Conservation (phyloP, 2,329 filamentous ascomycete species). For the Alternaria brassicicola region DNA sequence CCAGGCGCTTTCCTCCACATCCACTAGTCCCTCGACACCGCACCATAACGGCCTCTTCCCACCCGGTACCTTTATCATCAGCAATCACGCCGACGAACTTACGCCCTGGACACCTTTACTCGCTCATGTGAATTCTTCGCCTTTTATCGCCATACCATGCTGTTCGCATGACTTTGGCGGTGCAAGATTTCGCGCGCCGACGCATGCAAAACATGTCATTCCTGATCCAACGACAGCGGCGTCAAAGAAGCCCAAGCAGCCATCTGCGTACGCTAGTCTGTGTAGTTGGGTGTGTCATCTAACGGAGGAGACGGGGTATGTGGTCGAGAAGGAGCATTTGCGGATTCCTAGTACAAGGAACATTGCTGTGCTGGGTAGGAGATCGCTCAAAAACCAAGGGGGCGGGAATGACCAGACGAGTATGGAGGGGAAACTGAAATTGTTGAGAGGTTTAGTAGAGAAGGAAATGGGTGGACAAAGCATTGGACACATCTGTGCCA, state of each 20-base stretch:
- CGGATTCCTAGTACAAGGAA: constrained; percentile 93
- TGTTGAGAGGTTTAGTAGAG: constrained; percentile 64
- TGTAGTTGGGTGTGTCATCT: constrained; percentile 78
- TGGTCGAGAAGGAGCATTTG: constrained; percentile 81
- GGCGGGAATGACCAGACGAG: constrained; percentile 47
- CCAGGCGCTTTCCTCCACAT: constrained; percentile 30
- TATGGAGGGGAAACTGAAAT: not conserved
- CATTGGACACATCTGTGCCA: constrained; percentile 51
- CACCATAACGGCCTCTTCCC: constrained; percentile 70
- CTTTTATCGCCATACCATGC: constrained; percentile 93
- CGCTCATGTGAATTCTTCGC: constrained; percentile 73
- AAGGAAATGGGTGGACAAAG: constrained; percentile 53
- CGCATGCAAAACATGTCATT: constrained; percentile 23
- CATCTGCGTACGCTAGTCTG: constrained; percentile 81
- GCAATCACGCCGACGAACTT: constrained; percentile 95
- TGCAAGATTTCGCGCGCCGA: constrained; percentile 68
- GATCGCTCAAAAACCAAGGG: constrained; percentile 56
- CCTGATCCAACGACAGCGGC: constrained; percentile 22
- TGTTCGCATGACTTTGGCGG: constrained; percentile 89
- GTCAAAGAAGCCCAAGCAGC: constrained; percentile 46
- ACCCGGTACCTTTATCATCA: constrained; percentile 84
- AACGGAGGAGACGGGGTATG: constrained; percentile 73
- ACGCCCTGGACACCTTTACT: constrained; percentile 95
- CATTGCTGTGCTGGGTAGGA: constrained; percentile 75
- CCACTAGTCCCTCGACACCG: constrained; percentile 6